Evolutionary conservation across 768 basidiomycete species (phyloP), one percentile per base, ranked within the genome.

Genomic region (Cantharellus anzutake): DNA sequence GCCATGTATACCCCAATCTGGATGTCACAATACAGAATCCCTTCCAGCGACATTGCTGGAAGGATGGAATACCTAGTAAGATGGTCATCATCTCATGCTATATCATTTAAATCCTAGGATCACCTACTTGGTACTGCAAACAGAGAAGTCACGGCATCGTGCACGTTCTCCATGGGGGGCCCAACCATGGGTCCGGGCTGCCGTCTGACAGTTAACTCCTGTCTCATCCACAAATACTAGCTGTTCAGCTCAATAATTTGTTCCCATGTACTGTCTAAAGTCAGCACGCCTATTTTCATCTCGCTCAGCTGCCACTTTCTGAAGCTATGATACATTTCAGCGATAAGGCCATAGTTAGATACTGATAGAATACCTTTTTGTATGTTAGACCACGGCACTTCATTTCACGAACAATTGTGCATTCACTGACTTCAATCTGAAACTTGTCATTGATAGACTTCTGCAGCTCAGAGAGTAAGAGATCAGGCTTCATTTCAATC

Each of bases 251-350:
- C 16, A 7, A 39, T 63, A 63, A 4, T 53, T 40, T 11, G 42
- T 41, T 35, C 53, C 58, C 16, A 55, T 39, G 7, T 42, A 51
- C 35, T 50, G 51, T 14, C 41, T 44, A 57, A 42, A 63, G 5
- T 55, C 35, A 38, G 51, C 57, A 3, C 61, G 39, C 5, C 3
- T 1, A 29, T 52, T 4, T 40, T 63, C 58, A 48, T 62, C 61
- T 5, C 61, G 61, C 41, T 63, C 61, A 41, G 50, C 39, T 4
- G 63, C 58, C 2, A 50, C 16, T 41, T 44, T 57, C 4, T 44
- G 39, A n/a, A 63, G 61, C 62, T 63, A 38, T 29, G 44, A 48
- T 66, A 69, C 61, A 67, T 70, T 50, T 61, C 5, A 4, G 14
- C 1, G 29, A 3, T 57, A 44, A 14, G 16, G 3, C 38, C 37